These are phyloP conservation scores for Lactarius trivialis DNA, from an alignment of 768 basidiomycete genomes.

Conservation along the genomic window DNA sequence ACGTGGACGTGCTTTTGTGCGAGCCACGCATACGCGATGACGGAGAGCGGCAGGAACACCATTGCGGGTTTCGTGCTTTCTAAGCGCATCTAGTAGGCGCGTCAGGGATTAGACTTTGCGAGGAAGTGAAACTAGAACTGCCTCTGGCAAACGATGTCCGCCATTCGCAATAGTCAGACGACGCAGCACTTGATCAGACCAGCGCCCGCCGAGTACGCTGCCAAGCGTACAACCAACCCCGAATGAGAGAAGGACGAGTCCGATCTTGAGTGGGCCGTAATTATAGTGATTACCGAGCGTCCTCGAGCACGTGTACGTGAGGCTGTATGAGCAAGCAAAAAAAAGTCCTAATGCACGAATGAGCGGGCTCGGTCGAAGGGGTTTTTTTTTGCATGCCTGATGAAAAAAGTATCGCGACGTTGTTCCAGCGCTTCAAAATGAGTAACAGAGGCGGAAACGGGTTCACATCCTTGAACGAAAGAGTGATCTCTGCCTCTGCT, in stretches of 20 bases:
- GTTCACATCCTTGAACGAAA: conserved; percentile 68
- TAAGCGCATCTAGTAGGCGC: conserved; percentile 54
- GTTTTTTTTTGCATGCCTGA: conserved; percentile 45
- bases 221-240: conserved; percentile 54
- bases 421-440: conserved; percentile 58
- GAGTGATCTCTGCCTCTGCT: conserved; percentile 37
- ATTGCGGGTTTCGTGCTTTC: conserved; percentile 55
- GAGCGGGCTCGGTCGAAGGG: background rate
- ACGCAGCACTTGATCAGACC: conserved; percentile 46
- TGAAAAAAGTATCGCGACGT: conserved; percentile 54
- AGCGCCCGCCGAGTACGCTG: conserved; percentile 51
- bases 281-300: conserved; percentile 58
- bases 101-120: background rate
- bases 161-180: conserved; percentile 39
- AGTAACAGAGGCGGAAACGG: conserved; percentile 56
- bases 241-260: conserved; percentile 68
- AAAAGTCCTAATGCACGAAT: conserved; percentile 43
- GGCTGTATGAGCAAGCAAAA: conserved; percentile 64
- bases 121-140: conserved; percentile 26
- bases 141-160: conserved; percentile 58
- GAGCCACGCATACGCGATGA: conserved; percentile 73
- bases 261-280: conserved; percentile 64
- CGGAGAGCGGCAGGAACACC: conserved; percentile 50
- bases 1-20: conserved; percentile 56
- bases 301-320: conserved; percentile 68